These are phyloP conservation scores for Penicillium paneum DNA, from an alignment of 2,329 filamentous ascomycete genomes.

Conservation along the genomic window DNA sequence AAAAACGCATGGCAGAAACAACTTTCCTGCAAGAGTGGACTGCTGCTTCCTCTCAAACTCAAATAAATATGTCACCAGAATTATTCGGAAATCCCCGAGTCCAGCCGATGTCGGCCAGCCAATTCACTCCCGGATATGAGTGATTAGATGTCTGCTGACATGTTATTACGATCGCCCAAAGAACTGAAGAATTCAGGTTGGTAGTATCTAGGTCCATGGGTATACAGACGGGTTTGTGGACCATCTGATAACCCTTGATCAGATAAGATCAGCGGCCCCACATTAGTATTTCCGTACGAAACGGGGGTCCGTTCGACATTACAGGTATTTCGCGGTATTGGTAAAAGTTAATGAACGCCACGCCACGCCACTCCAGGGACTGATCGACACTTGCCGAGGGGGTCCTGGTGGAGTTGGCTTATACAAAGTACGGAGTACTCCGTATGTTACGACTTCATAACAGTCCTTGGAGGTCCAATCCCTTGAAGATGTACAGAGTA, in stretches of 20 bases:
- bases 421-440: not conserved
- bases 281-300: not conserved
- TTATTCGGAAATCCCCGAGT: not conserved
- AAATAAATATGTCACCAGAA: not conserved
- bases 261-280: constrained; percentile 7
- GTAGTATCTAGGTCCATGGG: not conserved
- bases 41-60: not conserved
- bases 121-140: not conserved
- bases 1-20: not conserved
- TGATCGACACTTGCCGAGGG: not conserved
- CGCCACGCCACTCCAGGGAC: not conserved
- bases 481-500: not conserved
- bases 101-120: not conserved
- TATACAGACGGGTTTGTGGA: not conserved
- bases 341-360: not conserved
- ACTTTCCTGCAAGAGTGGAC: not conserved
- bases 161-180: not conserved
- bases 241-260: constrained; percentile 7
- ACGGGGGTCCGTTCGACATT: not conserved
- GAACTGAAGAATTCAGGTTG: not conserved
- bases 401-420: not conserved
- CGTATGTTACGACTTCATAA: not conserved
- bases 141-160: not conserved
- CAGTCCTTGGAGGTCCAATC: not conserved
- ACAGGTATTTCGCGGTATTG: not conserved